Conservation (phyloP, 176 grass and related monocot genomes). For the Echinochloa phyllopogon region DNA sequence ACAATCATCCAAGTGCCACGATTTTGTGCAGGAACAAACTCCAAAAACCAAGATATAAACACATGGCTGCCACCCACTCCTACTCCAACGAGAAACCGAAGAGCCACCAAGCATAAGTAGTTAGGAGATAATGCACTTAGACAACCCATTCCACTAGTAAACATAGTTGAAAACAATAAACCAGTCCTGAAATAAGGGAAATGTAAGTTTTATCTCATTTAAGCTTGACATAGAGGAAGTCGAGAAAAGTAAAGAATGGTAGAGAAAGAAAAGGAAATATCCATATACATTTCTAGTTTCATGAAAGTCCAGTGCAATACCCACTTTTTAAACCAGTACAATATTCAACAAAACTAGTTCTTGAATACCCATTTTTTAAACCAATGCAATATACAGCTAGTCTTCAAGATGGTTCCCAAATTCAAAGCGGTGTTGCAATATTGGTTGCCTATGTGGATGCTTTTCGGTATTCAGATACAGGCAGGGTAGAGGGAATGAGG, state of each 20-base stretch:
- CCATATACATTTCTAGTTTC: neutral
- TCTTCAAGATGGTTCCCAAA: neutral
- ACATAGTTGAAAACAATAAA: conserved; percentile 64
- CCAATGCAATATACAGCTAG: neutral
- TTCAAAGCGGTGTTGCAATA: neutral
- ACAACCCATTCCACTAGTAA: conserved; percentile 63
- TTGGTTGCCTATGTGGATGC: neutral
- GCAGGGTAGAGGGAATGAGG: neutral
- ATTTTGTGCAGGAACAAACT: conserved; percentile 68
- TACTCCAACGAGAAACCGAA: conserved; percentile 70
- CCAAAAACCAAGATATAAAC: conserved; percentile 81
- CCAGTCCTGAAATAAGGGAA: conserved; percentile 61
- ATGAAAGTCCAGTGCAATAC: neutral
- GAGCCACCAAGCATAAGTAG: conserved; percentile 60
- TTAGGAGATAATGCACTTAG: conserved; percentile 71
- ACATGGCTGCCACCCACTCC: conserved; percentile 67
- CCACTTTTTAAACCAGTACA: neutral
- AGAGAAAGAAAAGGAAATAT: neutral
- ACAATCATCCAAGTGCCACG: conserved; percentile 64
- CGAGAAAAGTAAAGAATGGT: neutral
- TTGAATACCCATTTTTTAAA: neutral
- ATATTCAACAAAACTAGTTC: neutral
- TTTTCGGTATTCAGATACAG: neutral
- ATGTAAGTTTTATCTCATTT: neutral
- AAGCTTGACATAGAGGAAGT: conserved; percentile 3